These are phyloP conservation scores for Bipolaris bicolor DNA, from an alignment of 2,329 filamentous ascomycete species.

Conservation along the genomic window DNA sequence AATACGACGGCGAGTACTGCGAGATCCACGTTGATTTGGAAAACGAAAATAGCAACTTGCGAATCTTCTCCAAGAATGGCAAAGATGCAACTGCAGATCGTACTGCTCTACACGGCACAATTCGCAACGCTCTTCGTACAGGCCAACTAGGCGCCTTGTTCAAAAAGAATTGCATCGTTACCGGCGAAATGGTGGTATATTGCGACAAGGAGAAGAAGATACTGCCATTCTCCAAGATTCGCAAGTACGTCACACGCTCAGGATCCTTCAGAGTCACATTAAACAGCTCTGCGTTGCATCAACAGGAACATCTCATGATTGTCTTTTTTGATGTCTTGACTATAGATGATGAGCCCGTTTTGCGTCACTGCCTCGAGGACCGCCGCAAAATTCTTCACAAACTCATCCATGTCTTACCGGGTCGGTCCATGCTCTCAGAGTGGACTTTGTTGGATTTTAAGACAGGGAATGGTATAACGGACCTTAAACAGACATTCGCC, in stretches of 20 bases:
- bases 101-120: constrained; percentile 64
- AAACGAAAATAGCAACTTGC: constrained; percentile 63
- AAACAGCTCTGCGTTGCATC: constrained; percentile 67
- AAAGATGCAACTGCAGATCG: constrained; percentile 84
- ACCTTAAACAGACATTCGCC: constrained; percentile 62
- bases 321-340: constrained; percentile 67
- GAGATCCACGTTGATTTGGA: constrained; percentile 80
- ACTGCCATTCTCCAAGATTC: constrained; percentile 79
- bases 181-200: constrained; percentile 83
- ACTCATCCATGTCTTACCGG: constrained; percentile 61
- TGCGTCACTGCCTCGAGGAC: constrained; percentile 63
- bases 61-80: constrained; percentile 90
- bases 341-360: constrained; percentile 60
- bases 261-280: constrained; percentile 72
- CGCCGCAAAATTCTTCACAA: constrained; percentile 65
- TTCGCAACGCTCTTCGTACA: constrained; percentile 69
- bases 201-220: constrained; percentile 70
- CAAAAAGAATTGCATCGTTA: constrained; percentile 72
- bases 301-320: constrained; percentile 65
- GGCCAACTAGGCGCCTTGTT: constrained; percentile 65
- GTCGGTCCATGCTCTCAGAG: constrained; percentile 70
- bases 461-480: constrained; percentile 36
- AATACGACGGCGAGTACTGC: constrained; percentile 86
- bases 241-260: constrained; percentile 77
- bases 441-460: constrained; percentile 72